Evolutionary conservation across 176 grass and related monocot species (phyloP).

Genomic region (Carex scoparia): DNA sequence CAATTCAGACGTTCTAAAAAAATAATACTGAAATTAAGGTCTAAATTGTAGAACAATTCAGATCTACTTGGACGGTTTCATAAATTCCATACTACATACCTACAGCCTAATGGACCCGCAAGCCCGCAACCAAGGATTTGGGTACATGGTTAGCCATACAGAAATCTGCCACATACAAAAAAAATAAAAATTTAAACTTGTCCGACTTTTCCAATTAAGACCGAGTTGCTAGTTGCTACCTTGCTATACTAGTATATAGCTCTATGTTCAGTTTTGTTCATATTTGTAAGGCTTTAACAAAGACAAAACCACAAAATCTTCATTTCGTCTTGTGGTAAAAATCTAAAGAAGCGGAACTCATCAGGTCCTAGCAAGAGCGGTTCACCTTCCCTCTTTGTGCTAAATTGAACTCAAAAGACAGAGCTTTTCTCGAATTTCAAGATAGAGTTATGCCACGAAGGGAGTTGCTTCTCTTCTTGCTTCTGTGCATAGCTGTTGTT

Average conservation of each 20-base stretch:
- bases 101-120: no score
- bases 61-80: no score
- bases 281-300: no score
- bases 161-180: not conserved
- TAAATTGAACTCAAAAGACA: not conserved
- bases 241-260: no score
- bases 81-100: no score
- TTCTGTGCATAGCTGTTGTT: slow-evolving; percentile 1
- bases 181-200: not conserved
- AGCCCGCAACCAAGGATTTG: not conserved
- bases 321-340: not conserved
- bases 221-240: no score
- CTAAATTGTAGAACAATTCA: no score
- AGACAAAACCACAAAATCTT: not conserved
- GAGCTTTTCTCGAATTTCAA: not conserved
- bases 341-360: not conserved
- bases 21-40: no score
- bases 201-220: no score
- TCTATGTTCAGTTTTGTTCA: not conserved
- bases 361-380: not conserved
- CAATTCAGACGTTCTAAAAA: no score
- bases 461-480: not conserved
- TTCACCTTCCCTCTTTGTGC: not conserved
- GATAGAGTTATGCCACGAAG: not conserved
- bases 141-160: not conserved